A percentile compares a stretch with the other conserved stretches of the same genome.
phyloP scores from a whole-genome alignment of 2,329 filamentous ascomycete genomes.

The Paraphaeosphaeria sporulosa region DNA sequence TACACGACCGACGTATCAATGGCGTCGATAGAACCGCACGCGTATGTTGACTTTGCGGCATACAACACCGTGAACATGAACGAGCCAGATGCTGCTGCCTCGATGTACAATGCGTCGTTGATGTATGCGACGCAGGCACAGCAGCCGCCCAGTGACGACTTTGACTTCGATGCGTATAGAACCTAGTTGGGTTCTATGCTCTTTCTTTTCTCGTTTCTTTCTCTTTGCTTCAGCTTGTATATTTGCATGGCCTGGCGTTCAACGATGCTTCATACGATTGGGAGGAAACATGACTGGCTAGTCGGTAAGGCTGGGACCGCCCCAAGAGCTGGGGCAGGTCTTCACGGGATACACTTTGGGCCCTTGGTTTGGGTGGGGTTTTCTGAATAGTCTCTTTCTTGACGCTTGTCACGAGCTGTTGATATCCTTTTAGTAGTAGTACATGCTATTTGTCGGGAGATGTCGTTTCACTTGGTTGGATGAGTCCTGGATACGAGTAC shows the following conservation, averaged over 20 bases:
- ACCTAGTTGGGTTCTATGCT: slow-evolving; percentile 13
- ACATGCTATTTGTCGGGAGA: neutral
- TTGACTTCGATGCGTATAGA: slow-evolving; percentile 41
- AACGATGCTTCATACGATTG: neutral
- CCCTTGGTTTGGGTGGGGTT: neutral
- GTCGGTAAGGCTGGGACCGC: neutral
- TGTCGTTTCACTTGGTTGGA: neutral
- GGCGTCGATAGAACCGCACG: slow-evolving; percentile 22
- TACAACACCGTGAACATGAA: slow-evolving; percentile 23
- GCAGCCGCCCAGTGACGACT: slow-evolving; percentile 22
- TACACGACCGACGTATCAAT: slow-evolving; percentile 19
- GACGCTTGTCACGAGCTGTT: neutral
- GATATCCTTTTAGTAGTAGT: neutral
- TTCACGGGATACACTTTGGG: neutral
- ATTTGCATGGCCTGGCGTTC: neutral
- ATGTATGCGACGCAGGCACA: slow-evolving; percentile 25
- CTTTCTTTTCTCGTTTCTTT: neutral
- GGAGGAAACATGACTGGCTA: neutral
- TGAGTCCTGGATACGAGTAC: neutral
- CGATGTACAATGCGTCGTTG: slow-evolving; percentile 26
- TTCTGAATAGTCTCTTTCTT: neutral
- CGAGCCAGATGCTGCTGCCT: slow-evolving; percentile 24
- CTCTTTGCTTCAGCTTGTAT: neutral
- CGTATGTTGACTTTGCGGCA: slow-evolving; percentile 31
- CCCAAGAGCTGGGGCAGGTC: slow-evolving; percentile 8